Evolutionary conservation across 768 basidiomycete genomes (phyloP), one percentile per base, ranked within the genome.

Genomic region (Russula compacta): DNA sequence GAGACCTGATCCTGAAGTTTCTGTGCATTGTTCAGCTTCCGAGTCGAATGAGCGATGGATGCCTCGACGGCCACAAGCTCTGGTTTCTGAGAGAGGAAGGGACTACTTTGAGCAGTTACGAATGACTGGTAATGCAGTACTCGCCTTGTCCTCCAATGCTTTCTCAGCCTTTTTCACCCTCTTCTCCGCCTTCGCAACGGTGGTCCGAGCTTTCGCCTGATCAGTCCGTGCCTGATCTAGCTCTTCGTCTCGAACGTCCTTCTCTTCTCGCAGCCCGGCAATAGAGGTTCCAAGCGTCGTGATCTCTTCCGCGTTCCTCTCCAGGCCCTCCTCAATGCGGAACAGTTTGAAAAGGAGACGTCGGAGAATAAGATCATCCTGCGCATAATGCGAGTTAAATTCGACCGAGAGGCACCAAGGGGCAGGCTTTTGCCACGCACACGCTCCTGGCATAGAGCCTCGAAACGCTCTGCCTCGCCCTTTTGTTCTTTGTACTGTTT

Each of bases 401-500:
- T 58, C 6, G 4, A n/a, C n/a, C 9, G 24, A 29, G 24, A 29
- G 24, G 24, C 24, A 52, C 9, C 43, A 10, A 36, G 19, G 43
- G 11, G 42, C 55, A 64, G 56, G 24, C 21, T 7, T 38, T 24
- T n/a, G 48, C 1, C 5, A 75, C 84, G 36, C 44, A 92, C 92
- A 71, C 81, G 77, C 67, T 94, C 85, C 56, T 87, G 76, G 67
- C 83, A 82, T 14, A 98, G 75, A 8, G 76, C 77, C 71, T 94
- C 88, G 67, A 95, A 98, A 46, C 87, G 78, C 66, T 92, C 89
- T 4, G 94, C 92, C 70, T 98, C 95, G 5, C 82, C 83, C 73
- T 95, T 93, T 75, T 98, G 97, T 70, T 98, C 94, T 75, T 92
- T 93, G 75, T 95, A 98, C 69, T 95, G 93, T 72, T 91, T 94